Evolutionary conservation across 23 red algal genomes (phyloP), one percentile per base, ranked within the genome.

Genomic region (Gracilaria domingensis): DNA sequence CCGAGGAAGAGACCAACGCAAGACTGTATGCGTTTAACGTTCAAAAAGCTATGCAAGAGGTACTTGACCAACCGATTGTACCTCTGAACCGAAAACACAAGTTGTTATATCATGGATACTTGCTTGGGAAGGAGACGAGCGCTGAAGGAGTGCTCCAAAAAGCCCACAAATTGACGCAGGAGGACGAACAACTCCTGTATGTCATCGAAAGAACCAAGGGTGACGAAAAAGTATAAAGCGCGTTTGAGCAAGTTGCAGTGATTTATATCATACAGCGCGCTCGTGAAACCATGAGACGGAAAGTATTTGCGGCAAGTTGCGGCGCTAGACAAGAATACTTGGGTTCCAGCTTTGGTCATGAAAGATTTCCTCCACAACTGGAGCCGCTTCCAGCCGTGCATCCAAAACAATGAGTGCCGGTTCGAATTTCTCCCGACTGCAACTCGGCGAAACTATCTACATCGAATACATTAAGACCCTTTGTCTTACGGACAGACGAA

Each of bases 351-450:
- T 29, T 30, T 12, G 8, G 0, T 62, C 59, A 81, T 34, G 76
- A 81, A 59, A 98, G 73, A 45, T 53, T 85, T 20, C 97, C 97
- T n/a, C 83, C 89, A 66, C 97, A 99, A 80, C 94, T 96, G 9
- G 97, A 99, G 13, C 97, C 97, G 49, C 34, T 85, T 14, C 97
- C 97, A 36, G 97, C 97, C 36, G 97, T 99, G 80, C 97, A 99
- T 23, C 90, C 97, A 69, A 86, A 99, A 64, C 97, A 99, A 77
- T 99, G 97, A 72, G 39, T 12, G 14, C 70, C 93, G 2, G 97
- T 99, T 28, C 45, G 61, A 45, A 99, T 99, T 70, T 51, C 33
- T 24, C 69, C 29, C n/a, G 60, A 79, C 9, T 26, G n/a, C 81
- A 96, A 29, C 37, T 94, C 88, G 2, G 45, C 51, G 17, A 94